Evolutionary conservation across 1,139 yeast genomes (phyloP), one percentile per base, ranked within the genome.

Genomic region (Zygosaccharomyces pseudobailii): DNA sequence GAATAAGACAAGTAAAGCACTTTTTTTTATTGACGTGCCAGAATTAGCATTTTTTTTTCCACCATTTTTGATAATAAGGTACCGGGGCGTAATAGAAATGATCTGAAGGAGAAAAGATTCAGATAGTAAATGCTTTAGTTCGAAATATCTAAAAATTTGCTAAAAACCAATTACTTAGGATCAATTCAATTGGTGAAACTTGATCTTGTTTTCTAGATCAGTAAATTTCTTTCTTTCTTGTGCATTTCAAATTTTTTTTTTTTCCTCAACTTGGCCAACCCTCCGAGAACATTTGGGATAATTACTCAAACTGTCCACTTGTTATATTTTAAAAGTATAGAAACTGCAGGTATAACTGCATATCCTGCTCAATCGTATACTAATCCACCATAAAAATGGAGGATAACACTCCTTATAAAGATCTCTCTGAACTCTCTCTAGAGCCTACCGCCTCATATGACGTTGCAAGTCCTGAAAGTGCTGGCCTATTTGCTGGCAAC

Each of bases 381-480:
- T n/a, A 30, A 13, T 4, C 4, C 6, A 30, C 7, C 10, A 5
- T 19, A 10, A 28, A 21, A 13, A 56, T 57, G 60, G 48, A 54
- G 35, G 40, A 49, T 36, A 54, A 53, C 35, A 51, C 53, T 31
- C 41, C 52, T 21, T 36, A 46, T 30, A 54, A 48, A 36, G 55
- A 51, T 36, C 47, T 56, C 30, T 49, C 59, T 13, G 54, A 55
- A 30, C 46, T 58, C 24, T 54, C 62, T 9, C 43, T 58, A 7
- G 62, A 58, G 43, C 49, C 56, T 7, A 54, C 59, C 9, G 59
- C 60, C 24, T 58, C 62, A 24, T 48, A 55, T 36, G 58, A 57
- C 36, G 57, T 43, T 25, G 37, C 51, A 9, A 54, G 47, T 21
- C 47, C 47, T n/a, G 42, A 35, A 27, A 46, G 43, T 24, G 53